Base-by-base conservation (phyloP, 106 monocot genomes). In the Alisma plantagoaquatica region DNA sequence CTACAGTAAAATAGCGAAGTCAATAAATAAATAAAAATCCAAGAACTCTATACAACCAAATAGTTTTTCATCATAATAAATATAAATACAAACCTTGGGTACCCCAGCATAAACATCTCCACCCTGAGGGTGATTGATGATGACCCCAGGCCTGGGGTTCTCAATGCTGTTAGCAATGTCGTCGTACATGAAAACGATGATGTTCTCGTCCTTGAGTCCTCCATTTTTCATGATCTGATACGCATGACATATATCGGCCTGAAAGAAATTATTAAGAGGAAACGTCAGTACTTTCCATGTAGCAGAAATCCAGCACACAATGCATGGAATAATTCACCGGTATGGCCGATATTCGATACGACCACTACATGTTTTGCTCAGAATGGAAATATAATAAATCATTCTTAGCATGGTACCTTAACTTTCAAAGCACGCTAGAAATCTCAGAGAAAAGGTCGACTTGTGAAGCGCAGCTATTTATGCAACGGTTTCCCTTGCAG, bases 181-280 rank as follows among this genome's bases (percentile, higher is more conserved):
- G 69, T 96, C 96, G 46, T 85, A 98, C 96, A 98, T 98, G 65
- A 98, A 98, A 41, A 98, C 82, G 51, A 98, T 70, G 63, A 98
- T 98, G 42, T 98, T 98, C 67, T 98, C 96, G 74, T 98, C 96
- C 60, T 84, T 85, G 41, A 98, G 41, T 43, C 96, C 96, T 38
- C 96, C 96, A 26, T 56, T 74, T 72, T 76, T 89, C 81, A 98
- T 62, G 59, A 90, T 66, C 74, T 90, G 96, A 46, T 98, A 98
- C 23, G 96, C 89, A 70, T 98, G 96, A 50, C 96, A 98, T 32
- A 90, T 31, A 57, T 98, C 96, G 21, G 96, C 96, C 96, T 98
- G 49, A n/a, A n/a, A n/a, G n/a, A n/a, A n/a, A n/a, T n/a, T n/a
- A n/a, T 26, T n/a, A n/a, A n/a, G n/a, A n/a, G n/a, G n/a, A n/a